Conservation (phyloP, 208 protist genomes). For the Crithidia sp. region DNA sequence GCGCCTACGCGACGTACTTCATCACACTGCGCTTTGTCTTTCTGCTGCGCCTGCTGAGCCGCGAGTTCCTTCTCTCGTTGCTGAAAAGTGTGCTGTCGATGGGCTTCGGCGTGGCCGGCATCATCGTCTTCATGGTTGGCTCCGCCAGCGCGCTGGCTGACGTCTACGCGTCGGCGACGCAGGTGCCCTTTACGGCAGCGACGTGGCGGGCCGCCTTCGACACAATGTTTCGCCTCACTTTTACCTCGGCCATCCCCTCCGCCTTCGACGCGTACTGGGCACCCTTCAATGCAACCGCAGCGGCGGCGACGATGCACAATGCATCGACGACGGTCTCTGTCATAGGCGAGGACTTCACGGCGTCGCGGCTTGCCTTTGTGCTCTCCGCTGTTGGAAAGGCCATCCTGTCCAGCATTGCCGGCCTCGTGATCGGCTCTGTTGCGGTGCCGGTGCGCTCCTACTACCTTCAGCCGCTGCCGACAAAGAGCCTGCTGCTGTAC, state of each 20-base stretch:
- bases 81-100: conserved; percentile 33
- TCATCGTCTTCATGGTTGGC: conserved; percentile 63
- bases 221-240: conserved; percentile 51
- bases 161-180: conserved; percentile 29
- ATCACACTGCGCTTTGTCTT: conserved; percentile 71
- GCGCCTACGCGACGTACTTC: conserved; percentile 64
- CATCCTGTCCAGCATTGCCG: conserved; percentile 44
- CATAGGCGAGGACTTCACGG: conserved; percentile 29
- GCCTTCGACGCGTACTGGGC: conserved; percentile 41
- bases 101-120: conserved; percentile 28
- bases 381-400: conserved; percentile 60
- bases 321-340: conserved; percentile 8
- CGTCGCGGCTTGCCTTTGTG: conserved; percentile 47
- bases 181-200: conserved; percentile 17
- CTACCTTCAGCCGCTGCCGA: conserved; percentile 50
- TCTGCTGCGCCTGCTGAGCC: conserved; percentile 62
- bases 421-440: conserved; percentile 53
- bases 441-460: conserved; percentile 61
- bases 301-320: conserved; percentile 37
- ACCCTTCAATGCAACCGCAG: conserved; percentile 45
- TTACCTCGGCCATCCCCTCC: conserved; percentile 53
- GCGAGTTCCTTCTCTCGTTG: conserved; percentile 59
- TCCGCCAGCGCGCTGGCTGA: conserved; percentile 65
- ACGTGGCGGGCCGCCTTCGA: conserved; percentile 59
- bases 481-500: conserved; percentile 59